These are phyloP conservation scores for Blastocystis sp. DNA, from an alignment of 352 stramenopile species.

Conservation along the genomic window DNA sequence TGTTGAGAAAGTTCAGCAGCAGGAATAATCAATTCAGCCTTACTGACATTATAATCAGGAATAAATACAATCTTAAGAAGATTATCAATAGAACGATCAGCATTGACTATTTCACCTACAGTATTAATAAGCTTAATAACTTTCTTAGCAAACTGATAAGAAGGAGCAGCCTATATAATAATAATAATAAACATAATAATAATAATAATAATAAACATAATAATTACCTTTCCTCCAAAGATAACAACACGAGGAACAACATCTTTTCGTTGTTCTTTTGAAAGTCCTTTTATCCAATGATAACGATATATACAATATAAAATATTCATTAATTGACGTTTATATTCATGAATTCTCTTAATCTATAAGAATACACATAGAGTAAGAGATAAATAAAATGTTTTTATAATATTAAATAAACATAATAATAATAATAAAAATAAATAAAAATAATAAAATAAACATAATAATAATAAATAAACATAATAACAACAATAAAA, in stretches of 20 bases:
- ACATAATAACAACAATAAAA: too few species aligned
- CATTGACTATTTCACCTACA: conserved; percentile 38
- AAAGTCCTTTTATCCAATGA: conserved; percentile 37
- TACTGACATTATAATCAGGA: conserved; percentile 40
- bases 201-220: not conserved
- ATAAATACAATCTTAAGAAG: conserved; percentile 41
- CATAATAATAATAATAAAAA: conserved; percentile 35
- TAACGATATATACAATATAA: conserved; percentile 41
- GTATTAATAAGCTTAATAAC: conserved; percentile 44
- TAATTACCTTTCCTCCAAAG: conserved; percentile 39
- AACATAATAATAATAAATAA: too few species aligned
- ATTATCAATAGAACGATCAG: conserved; percentile 35
- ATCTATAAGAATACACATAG: too few species aligned
- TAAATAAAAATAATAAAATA: too few species aligned
- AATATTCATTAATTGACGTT: conserved; percentile 40
- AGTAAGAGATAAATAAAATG: too few species aligned
- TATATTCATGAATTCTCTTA: conserved; percentile 43
- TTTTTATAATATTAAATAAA: too few species aligned
- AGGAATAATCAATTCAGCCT: conserved; percentile 41
- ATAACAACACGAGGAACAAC: conserved; percentile 38
- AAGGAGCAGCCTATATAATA: conserved; percentile 38
- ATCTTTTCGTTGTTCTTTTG: conserved; percentile 7
- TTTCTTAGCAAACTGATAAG: conserved; percentile 40
- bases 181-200: not conserved
- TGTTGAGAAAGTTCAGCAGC: conserved; percentile 40